Evolutionary conservation across 495 filamentous ascomycete species (phyloP).

Genomic region (Aspergillus mulundensis): DNA sequence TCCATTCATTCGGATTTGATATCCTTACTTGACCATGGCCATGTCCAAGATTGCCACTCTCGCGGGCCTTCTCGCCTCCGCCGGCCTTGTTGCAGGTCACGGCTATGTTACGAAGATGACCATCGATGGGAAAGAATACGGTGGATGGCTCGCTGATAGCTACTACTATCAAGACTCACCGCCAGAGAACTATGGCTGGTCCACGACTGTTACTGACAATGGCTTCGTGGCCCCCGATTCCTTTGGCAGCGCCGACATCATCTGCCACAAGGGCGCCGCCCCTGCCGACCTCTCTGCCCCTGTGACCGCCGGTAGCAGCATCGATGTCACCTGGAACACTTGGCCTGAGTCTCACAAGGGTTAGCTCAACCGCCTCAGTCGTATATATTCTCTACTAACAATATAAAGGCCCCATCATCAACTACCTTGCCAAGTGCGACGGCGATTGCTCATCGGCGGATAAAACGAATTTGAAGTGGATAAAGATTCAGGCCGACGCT

Average conservation of each 20-base stretch:
- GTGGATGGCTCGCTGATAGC: conserved; percentile 32
- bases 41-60: conserved; percentile 39
- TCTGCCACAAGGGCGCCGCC: conserved; percentile 61
- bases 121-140: conserved; percentile 17
- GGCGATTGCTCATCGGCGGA: conserved; percentile 63
- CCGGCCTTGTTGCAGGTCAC: conserved; percentile 54
- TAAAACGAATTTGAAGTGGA: conserved; percentile 61
- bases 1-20: neutral
- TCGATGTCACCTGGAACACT: conserved; percentile 60
- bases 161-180: conserved; percentile 36
- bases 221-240: conserved; percentile 52
- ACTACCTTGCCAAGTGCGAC: conserved; percentile 72
- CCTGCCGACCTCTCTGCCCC: conserved; percentile 50
- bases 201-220: conserved; percentile 49
- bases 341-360: conserved; percentile 65
- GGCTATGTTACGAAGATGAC: conserved; percentile 44
- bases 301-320: conserved; percentile 50
- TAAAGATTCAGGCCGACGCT: conserved; percentile 70
- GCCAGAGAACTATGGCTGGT: conserved; percentile 55
- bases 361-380: neutral
- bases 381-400: neutral
- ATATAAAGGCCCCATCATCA: conserved; percentile 40
- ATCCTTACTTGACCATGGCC: conserved; percentile 26
- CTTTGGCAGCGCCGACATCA: conserved; percentile 55
- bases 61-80: conserved; percentile 39